A percentile compares a stretch with the other conserved stretches of the same genome.
Evolutionary conservation across 441 rosid genomes (phyloP).

Genomic region (Syzygium syzygioides): DNA sequence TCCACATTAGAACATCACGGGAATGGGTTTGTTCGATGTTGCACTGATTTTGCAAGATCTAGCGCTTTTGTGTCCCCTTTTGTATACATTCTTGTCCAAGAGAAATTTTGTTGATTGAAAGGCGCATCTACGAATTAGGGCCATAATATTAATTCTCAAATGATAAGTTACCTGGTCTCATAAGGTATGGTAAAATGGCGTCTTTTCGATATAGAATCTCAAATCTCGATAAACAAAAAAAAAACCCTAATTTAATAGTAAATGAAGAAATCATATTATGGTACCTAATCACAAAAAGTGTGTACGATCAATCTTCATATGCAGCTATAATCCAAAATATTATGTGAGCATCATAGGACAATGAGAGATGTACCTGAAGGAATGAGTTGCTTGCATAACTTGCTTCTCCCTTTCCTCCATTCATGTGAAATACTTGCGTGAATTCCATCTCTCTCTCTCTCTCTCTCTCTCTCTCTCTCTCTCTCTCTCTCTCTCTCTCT

Average conservation of each 20-base stretch:
- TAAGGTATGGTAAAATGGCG: neutral
- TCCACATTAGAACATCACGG: neutral
- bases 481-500: too few relatives aligned
- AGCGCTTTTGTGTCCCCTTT: neutral
- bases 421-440: neutral
- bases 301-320: neutral
- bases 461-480: neutral
- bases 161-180: neutral
- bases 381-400: too few relatives aligned
- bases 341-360: neutral
- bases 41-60: neutral
- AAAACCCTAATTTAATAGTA: neutral
- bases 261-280: too few relatives aligned
- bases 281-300: neutral
- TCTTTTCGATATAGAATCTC: neutral
- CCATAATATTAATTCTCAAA: neutral
- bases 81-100: neutral
- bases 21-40: neutral
- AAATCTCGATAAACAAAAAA: neutral
- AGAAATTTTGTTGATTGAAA: neutral
- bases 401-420: neutral
- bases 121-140: too few relatives aligned
- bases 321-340: neutral
- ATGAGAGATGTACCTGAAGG: too few relatives aligned
- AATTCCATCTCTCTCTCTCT: neutral